These are phyloP conservation scores for Fraxinus sp. DNA, from an alignment of 305 asterid species.

Conservation along the genomic window DNA sequence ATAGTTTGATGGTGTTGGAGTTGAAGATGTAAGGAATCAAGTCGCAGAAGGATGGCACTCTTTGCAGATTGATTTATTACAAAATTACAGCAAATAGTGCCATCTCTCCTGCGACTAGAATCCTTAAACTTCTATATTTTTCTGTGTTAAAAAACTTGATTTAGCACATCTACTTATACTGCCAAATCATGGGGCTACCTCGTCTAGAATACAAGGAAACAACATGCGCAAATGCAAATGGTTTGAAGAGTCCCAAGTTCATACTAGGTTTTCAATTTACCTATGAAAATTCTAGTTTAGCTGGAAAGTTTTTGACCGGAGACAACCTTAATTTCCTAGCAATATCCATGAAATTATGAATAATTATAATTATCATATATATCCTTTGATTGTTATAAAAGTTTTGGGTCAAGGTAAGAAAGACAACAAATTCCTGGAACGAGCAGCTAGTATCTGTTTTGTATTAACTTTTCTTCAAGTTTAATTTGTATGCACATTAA, in stretches of 20 bases:
- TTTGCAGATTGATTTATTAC: neutral
- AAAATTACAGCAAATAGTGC: neutral
- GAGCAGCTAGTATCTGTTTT: no score
- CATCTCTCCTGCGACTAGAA: conserved; percentile 4
- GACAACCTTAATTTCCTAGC: neutral
- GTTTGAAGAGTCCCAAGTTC: neutral
- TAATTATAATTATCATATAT: no score
- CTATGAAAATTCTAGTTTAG: neutral
- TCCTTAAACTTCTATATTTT: neutral
- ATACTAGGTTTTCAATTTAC: neutral
- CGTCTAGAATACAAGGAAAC: neutral
- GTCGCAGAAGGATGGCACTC: conserved; percentile 1
- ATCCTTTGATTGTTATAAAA: neutral
- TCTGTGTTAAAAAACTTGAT: neutral
- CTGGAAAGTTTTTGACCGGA: neutral
- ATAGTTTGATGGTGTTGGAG: neutral
- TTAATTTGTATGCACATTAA: no score
- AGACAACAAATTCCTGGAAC: no score
- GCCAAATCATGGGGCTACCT: neutral
- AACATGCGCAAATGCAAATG: neutral
- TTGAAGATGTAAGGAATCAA: neutral
- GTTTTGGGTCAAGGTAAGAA: neutral
- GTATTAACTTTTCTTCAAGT: no score
- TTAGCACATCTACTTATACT: neutral
- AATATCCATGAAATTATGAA: neutral